Evolutionary conservation across 805 yeast species (phyloP).

Genomic region (Suhomyces xylopsoci): DNA sequence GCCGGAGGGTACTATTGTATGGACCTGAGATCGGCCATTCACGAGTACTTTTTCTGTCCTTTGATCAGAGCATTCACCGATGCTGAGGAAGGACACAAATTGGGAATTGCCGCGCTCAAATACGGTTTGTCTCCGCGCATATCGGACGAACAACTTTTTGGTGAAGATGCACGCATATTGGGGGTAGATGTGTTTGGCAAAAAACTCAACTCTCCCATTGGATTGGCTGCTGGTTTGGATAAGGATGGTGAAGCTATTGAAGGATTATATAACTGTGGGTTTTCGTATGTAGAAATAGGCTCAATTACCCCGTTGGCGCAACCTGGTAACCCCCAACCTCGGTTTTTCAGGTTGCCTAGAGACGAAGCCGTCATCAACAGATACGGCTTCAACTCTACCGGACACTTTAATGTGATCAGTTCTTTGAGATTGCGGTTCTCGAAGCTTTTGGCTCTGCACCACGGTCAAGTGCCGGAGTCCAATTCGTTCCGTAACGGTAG

Average conservation of each 20-base stretch:
- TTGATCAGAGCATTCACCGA: slow-evolving; percentile 62
- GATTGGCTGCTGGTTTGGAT: slow-evolving; percentile 94
- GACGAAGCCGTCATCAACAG: slow-evolving; percentile 93
- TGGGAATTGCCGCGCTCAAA: slow-evolving; percentile 70
- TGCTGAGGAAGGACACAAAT: slow-evolving; percentile 82
- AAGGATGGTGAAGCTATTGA: slow-evolving; percentile 92
- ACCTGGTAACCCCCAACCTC: slow-evolving; percentile 91
- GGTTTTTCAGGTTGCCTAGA: slow-evolving; percentile 79
- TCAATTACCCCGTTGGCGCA: slow-evolving; percentile 91
- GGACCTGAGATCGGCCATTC: slow-evolving; percentile 80
- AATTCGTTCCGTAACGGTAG: slow-evolving; percentile 61
- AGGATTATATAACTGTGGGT: slow-evolving; percentile 71
- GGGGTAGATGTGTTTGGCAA: slow-evolving; percentile 63
- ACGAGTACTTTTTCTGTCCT: slow-evolving; percentile 81
- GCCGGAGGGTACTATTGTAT: slow-evolving; percentile 52
- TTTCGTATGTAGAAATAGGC: slow-evolving; percentile 89
- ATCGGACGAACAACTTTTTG: slow-evolving; percentile 47
- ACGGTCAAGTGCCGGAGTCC: slow-evolving; percentile 21
- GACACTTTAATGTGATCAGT: slow-evolving; percentile 72
- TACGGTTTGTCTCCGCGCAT: slow-evolving; percentile 65
- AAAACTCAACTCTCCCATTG: slow-evolving; percentile 74
- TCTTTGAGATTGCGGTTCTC: slow-evolving; percentile 64
- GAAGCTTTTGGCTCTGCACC: slow-evolving; percentile 25
- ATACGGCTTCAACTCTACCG: slow-evolving; percentile 91
- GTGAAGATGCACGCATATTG: slow-evolving; percentile 37